Conservation (phyloP, 352 stramenopile genomes). For the Phytopythium kandeliae region DNA sequence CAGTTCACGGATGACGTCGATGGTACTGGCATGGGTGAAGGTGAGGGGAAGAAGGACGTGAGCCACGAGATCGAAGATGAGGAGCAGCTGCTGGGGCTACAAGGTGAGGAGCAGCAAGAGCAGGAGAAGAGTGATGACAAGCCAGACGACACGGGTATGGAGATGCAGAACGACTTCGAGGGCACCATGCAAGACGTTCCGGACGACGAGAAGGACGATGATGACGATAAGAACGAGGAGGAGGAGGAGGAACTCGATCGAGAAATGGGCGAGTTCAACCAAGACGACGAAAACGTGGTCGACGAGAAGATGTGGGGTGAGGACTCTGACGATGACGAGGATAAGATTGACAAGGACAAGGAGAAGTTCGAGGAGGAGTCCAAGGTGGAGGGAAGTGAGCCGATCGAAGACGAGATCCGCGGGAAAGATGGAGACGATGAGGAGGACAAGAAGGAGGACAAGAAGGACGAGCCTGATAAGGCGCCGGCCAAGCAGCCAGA, state of each 20-base stretch:
- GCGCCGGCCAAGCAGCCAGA: conserved; percentile 49
- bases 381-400: conserved; percentile 65
- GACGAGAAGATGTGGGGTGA: conserved; percentile 99
- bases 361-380: conserved; percentile 92
- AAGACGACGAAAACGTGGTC: conserved; percentile 97
- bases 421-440: conserved; percentile 88
- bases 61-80: conserved; percentile 99
- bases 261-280: conserved; percentile 98
- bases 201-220: conserved; percentile 89
- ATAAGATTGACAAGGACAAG: conserved; percentile 95
- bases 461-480: conserved; percentile 45
- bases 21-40: conserved; percentile 99
- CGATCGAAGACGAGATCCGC: conserved; percentile 85
- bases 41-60: conserved; percentile 98
- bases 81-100: conserved; percentile 98
- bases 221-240: conserved; percentile 82
- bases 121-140: conserved; percentile 88
- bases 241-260: conserved; percentile 96
- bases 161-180: conserved; percentile 99
- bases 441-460: conserved; percentile 72
- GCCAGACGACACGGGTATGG: conserved; percentile 95
- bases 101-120: conserved; percentile 89
- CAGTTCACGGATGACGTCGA: conserved; percentile 98
- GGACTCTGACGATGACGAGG: conserved; percentile 88
- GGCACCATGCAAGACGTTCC: conserved; percentile 98